Conservation (phyloP, 805 yeast genomes). For the Teunomyces tritomae region DNA sequence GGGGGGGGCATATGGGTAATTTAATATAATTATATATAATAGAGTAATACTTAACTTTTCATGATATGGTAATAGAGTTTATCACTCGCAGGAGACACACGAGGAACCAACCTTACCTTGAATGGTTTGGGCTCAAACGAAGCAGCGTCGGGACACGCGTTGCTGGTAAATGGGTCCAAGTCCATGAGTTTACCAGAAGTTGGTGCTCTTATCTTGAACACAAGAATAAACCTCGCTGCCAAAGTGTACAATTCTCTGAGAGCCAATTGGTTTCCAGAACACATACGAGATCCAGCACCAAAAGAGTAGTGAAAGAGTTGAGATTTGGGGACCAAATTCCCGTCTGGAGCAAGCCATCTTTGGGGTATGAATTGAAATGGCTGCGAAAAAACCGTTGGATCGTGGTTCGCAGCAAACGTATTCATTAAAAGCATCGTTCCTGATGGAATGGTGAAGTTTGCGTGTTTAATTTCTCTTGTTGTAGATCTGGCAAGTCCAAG, state of each 20-base stretch:
- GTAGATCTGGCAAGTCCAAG: slow-evolving; percentile 62
- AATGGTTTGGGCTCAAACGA: slow-evolving; percentile 59
- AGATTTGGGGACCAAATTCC: slow-evolving; percentile 9
- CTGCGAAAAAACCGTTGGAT: slow-evolving; percentile 36
- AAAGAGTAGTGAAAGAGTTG: slow-evolving; percentile 49
- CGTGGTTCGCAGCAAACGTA: slow-evolving; percentile 71
- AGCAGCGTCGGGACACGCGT: slow-evolving; percentile 53
- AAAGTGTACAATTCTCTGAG: slow-evolving; percentile 62
- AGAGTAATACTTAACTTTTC: not conserved
- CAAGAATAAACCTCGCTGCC: slow-evolving; percentile 49
- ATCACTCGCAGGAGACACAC: slow-evolving; percentile 18
- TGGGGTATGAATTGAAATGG: slow-evolving; percentile 53
- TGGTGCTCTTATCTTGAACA: slow-evolving; percentile 50
- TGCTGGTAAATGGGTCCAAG: slow-evolving; percentile 50
- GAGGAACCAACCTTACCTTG: slow-evolving; percentile 22
- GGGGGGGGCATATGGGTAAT: not conserved
- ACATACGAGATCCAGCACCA: slow-evolving; percentile 73
- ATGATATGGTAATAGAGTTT: slow-evolving; percentile 14
- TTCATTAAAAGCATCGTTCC: slow-evolving; percentile 61
- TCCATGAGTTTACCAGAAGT: slow-evolving; percentile 33
- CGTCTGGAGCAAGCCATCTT: slow-evolving; percentile 43
- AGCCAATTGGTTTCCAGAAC: slow-evolving; percentile 68
- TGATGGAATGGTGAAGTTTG: slow-evolving; percentile 44
- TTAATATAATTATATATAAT: not conserved
- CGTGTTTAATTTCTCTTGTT: slow-evolving; percentile 46